Percentiles rank a stretch among this genome's conserved stretches.
These are phyloP conservation scores for Yamadazyma epiphylla DNA, from an alignment of 1,139 yeast genomes.

Conservation along the genomic window DNA sequence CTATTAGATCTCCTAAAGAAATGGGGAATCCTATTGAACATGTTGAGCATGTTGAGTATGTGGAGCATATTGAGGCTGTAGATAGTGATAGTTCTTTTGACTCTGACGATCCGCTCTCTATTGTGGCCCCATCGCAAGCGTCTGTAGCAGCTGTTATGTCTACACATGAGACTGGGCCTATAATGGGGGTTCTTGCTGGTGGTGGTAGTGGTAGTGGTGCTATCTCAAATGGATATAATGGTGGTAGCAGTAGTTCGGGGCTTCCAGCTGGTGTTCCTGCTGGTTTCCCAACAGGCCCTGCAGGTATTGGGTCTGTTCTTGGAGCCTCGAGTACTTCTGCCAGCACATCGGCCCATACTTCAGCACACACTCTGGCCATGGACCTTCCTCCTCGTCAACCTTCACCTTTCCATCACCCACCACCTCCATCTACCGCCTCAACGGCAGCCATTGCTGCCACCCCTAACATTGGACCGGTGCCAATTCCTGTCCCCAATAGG, in stretches of 20 bases:
- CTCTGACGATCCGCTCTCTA: constrained; percentile 7
- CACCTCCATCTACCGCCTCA: neutral
- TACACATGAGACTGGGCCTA: constrained; percentile 1
- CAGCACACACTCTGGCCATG: constrained; percentile 4
- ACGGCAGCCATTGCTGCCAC: neutral
- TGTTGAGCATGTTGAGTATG: constrained; percentile 7
- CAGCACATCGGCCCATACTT: too few relatives aligned
- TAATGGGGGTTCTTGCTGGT: too few relatives aligned
- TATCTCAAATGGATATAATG: constrained; percentile 6
- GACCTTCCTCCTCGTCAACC: constrained; percentile 15
- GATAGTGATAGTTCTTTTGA: constrained; percentile 4
- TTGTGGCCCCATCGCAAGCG: neutral
- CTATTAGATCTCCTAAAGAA: too few relatives aligned
- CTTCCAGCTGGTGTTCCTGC: constrained; percentile 5
- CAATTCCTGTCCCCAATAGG: constrained; percentile 1
- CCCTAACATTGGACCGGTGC: constrained; percentile 7
- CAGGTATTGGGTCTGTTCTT: too few relatives aligned
- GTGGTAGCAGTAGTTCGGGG: constrained; percentile 5
- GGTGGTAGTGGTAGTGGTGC: too few relatives aligned
- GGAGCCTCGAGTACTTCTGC: neutral
- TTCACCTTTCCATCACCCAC: constrained; percentile 11
- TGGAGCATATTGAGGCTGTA: constrained; percentile 6
- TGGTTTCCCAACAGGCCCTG: constrained; percentile 1
- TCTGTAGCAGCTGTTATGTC: too few relatives aligned
- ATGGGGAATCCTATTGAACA: constrained; percentile 4